Base-by-base conservation (phyloP, 2,329 filamentous ascomycete species). In the Domatiomyces catenatus region DNA sequence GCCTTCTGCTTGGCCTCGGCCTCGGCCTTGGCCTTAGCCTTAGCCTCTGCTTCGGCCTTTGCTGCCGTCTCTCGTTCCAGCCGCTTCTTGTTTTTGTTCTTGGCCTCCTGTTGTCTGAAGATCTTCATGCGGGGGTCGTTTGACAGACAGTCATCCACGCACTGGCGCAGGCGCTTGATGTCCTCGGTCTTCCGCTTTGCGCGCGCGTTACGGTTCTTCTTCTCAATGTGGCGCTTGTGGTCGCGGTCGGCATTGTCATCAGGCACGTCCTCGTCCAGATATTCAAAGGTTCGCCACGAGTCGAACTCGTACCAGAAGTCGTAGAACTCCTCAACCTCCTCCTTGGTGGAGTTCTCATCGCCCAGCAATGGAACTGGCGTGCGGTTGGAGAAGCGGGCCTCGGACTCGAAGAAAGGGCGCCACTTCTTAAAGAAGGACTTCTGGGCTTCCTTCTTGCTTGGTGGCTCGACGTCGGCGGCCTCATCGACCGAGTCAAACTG, bases 251-350 rank as follows among this genome's bases (percentile, higher is more conserved):
- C 92, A 69, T 92, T 94, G 75, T 98, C 92, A 64, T 98, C 92
- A 42, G 92, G 92, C 26, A 98, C 90, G 66, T 98, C 92, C 75
- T 98, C 92, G 65, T 98, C 92, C 53, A 94, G 84, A 71, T 98
- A 98, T 73, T 98, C 92, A 63, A 98, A 98, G 2, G 85, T 82
- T 55, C 92, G 79, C 92, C 92, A 98, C 69, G 84, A 92, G 76
- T 98, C 92, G 63, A 98, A 94, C 77, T 90, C 93, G 77, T 96
- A 98, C 83, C 86, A 98, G 76, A 96, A 98, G 77, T 98, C 94
- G 79, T 98, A 98, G 70, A 98, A 98, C 49, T 75, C 74, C 65
- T 96, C 89, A 46, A 98, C 92, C 7, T 94, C 83, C 64, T 93
- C 86, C 70, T 89, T 86, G 61, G 79, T 79, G 64, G 85, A 83